phyloP scores from a whole-genome alignment of 2,329 filamentous ascomycete species.

The Colletotrichum viniferum region DNA sequence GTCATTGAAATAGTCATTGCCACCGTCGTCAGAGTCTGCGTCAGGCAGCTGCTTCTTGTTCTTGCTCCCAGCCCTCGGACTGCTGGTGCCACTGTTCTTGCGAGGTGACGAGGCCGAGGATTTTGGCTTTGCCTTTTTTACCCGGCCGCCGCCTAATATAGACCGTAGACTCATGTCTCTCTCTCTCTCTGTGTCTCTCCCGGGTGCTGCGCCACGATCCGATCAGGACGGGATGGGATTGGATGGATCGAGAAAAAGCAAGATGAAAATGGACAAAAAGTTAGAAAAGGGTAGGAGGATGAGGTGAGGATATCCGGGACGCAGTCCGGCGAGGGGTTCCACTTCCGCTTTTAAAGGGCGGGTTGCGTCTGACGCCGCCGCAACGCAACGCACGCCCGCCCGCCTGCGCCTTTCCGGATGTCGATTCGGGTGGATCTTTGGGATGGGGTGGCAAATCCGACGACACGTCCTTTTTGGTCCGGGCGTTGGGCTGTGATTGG shows the following conservation, averaged over 20 bases:
- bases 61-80: background rate
- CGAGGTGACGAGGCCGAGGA: conserved; percentile 28
- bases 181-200: background rate
- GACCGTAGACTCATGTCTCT: conserved; percentile 34
- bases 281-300: background rate
- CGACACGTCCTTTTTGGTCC: background rate
- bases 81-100: conserved; percentile 24
- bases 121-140: conserved; percentile 33
- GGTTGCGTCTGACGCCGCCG: background rate
- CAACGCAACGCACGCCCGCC: background rate
- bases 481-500: background rate
- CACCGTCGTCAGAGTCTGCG: conserved; percentile 11
- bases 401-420: conserved; percentile 11
- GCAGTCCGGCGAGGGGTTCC: conserved; percentile 4
- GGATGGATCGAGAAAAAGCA: background rate
- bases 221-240: background rate
- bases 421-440: background rate
- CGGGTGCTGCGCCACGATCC: conserved; percentile 3
- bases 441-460: conserved; percentile 4
- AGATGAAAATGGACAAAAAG: background rate
- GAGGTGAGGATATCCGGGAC: background rate
- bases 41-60: conserved; percentile 16
- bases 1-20: conserved; percentile 37
- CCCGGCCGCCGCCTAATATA: conserved; percentile 40
- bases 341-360: background rate